phyloP scores from a whole-genome alignment of 2,329 filamentous ascomycete species.

The Fusarium sp. region DNA sequence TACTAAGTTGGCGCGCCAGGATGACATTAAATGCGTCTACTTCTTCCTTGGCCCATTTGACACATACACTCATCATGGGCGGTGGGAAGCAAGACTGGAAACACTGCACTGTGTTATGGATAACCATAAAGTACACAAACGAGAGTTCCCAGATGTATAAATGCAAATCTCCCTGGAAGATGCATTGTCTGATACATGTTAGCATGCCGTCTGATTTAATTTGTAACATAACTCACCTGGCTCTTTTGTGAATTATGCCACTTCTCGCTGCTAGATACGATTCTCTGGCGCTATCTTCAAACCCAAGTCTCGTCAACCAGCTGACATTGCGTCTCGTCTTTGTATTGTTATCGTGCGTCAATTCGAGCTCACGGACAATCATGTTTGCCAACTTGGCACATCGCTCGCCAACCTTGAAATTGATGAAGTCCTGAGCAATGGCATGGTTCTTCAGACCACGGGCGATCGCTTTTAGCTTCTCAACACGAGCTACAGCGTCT shows the following conservation, averaged over 20 bases:
- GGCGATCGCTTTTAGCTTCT: constrained; percentile 84
- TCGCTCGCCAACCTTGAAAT: constrained; percentile 88
- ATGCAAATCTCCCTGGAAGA: constrained; percentile 93
- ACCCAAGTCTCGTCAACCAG: constrained; percentile 89
- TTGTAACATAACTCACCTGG: constrained; percentile 68
- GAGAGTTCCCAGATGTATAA: constrained; percentile 96
- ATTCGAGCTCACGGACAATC: constrained; percentile 80
- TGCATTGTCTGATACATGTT: constrained; percentile 76
- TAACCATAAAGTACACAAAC: constrained; percentile 94
- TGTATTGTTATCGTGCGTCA: constrained; percentile 80
- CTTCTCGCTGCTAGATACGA: constrained; percentile 86
- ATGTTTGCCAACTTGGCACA: constrained; percentile 81
- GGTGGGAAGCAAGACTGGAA: constrained; percentile 90
- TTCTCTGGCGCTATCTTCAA: constrained; percentile 89
- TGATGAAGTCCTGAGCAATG: constrained; percentile 92
- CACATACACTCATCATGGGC: constrained; percentile 90
- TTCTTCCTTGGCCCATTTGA: constrained; percentile 98
- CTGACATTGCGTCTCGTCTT: constrained; percentile 84
- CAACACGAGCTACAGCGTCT: constrained; percentile 83
- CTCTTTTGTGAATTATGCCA: constrained; percentile 82
- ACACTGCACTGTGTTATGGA: constrained; percentile 91
- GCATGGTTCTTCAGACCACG: constrained; percentile 85
- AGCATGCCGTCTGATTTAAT: not conserved
- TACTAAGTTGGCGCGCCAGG: constrained; percentile 86
- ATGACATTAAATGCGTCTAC: constrained; percentile 91